Percentiles rank a stretch among this genome's conserved stretches.
phyloP scores from a whole-genome alignment of 768 basidiomycete genomes.

The Phlebiopsis flavidoalba region DNA sequence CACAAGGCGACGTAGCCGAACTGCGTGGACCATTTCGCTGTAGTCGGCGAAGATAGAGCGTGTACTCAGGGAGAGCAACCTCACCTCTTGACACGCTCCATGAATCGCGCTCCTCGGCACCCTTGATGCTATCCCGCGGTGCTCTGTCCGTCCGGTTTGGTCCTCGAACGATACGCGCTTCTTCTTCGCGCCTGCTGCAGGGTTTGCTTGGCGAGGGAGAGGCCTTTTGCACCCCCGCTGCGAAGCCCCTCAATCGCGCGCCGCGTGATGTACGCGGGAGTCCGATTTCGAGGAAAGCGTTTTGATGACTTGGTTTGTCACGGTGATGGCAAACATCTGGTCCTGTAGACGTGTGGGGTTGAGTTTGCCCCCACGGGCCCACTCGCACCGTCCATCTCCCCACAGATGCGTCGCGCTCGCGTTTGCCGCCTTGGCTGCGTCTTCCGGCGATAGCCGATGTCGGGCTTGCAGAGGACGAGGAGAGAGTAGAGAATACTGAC shows the following conservation, averaged over 20 bases:
- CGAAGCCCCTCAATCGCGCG: constrained; percentile 50
- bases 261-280: constrained; percentile 70
- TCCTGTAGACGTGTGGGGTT: constrained; percentile 70
- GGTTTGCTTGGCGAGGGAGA: constrained; percentile 12
- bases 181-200: constrained; percentile 34
- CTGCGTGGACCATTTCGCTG: constrained; percentile 93
- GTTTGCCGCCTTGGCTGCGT: constrained; percentile 21
- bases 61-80: constrained; percentile 75
- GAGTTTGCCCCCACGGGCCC: constrained; percentile 56
- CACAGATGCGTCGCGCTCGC: constrained; percentile 31
- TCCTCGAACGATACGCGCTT: constrained; percentile 74
- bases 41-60: constrained; percentile 85
- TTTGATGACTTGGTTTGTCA: constrained; percentile 84
- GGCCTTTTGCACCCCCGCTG: constrained; percentile 38
- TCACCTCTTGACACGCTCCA: constrained; percentile 76
- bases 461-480: constrained; percentile 19
- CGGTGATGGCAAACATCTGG: constrained; percentile 91
- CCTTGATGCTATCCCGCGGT: constrained; percentile 24
- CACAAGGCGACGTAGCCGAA: constrained; percentile 92
- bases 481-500: constrained; percentile 13
- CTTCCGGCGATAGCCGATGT: constrained; percentile 26
- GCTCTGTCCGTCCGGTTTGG: constrained; percentile 39
- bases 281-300: constrained; percentile 67
- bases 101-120: constrained; percentile 70
- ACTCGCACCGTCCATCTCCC: constrained; percentile 44